Conservation (phyloP, 139 green algal genomes). For the Mesotaenium endlicherianum region DNA sequence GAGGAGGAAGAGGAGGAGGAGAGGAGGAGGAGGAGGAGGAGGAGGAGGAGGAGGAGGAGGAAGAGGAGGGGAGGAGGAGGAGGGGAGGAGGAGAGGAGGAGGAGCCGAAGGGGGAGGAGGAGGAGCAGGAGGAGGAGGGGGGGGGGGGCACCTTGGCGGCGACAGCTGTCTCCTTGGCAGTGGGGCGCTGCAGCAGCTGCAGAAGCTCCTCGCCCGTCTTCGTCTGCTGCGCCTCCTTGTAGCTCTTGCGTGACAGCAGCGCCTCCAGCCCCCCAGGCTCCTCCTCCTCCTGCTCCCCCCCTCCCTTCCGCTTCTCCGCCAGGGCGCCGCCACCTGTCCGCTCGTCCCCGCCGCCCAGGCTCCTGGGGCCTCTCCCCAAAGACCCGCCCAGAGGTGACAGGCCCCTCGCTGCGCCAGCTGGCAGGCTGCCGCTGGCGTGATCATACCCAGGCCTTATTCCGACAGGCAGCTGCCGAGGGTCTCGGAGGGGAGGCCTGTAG, state of each 20-base stretch:
- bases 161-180: constrained; percentile 63
- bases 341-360: not conserved
- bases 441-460: too few species aligned
- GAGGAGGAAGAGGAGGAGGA: not conserved
- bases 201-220: constrained; percentile 68
- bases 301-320: not conserved
- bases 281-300: constrained; percentile 1
- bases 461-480: too few species aligned
- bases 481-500: not conserved
- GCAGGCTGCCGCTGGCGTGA: not conserved
- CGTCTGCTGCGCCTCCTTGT: constrained; percentile 44
- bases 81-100: constrained; percentile 3
- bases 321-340: not conserved
- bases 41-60: not conserved
- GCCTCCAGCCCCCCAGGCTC: constrained; percentile 18
- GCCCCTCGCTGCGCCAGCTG: not conserved
- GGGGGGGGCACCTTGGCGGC: constrained; percentile 35
- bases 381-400: not conserved
- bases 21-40: not conserved
- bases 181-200: constrained; percentile 71
- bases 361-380: not conserved
- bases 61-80: not conserved
- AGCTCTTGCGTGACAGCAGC: constrained; percentile 49
- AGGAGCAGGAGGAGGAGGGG: not conserved
- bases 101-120: not conserved